Base-by-base conservation (phyloP, 2,329 filamentous ascomycete species). In the Amylocarpus encephaloides region DNA sequence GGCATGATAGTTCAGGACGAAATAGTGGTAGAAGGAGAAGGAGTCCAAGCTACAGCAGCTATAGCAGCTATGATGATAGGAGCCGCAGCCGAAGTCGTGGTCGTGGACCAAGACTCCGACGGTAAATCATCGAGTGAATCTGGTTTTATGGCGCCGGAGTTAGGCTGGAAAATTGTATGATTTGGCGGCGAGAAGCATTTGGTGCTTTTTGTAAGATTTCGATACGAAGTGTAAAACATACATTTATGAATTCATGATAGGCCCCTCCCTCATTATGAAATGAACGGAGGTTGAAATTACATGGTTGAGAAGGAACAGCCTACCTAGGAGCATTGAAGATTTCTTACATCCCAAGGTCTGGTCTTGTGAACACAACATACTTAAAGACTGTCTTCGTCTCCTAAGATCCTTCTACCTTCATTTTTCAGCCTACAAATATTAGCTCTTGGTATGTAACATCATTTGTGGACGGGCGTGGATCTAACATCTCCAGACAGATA, bases 1-100 rank as follows among this genome's bases (percentile, higher is more conserved):
- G 60, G 45, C 53, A 62, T 47, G 57, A 60, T 52, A 64, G 61
- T 34, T 56, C 60, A 6, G 58, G 56, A 7, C 55, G 62, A 7
- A 63, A 61, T 55, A 57, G 48, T 22, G 58, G 59, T 33, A 60
- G 70, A 48, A 71, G 77, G 54, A 71, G 78, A 54, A 72, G 80
- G 56, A 82, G 79, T 59, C 77, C 77, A 3, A 84, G 80, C 59
- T 83, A 83, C 59, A 79, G 75, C 59, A 82, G 79, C 56, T 82
- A 82, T 59, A 77, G 75, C 61, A 79, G 76, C 59, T 72, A 74
- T 61, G 74, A 74, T 56, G 75, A 73, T 47, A 62, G 70, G 48
- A 75, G 71, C 53, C 62, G 66, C 39, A 67, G 66, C 51, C 54
- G 63, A 32, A 62, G 64, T 36, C 62, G 69, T 46, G 62, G 64